Evolutionary conservation across 805 yeast species (phyloP), one percentile per base, ranked within the genome.

Genomic region (Candida palmyrensis): DNA sequence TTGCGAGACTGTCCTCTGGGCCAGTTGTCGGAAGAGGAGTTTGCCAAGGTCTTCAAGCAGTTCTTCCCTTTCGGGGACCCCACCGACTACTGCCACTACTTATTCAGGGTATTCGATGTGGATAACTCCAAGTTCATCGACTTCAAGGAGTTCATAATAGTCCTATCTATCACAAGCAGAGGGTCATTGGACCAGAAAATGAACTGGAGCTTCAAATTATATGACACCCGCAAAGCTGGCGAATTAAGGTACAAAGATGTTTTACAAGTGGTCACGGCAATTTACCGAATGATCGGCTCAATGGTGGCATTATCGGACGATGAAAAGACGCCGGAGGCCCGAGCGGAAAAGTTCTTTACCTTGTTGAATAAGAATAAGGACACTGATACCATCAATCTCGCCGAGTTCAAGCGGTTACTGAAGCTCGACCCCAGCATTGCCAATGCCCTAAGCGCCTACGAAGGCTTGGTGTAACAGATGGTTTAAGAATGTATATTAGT

Each of bases 11-110:
- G 96, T 55, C 97, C 97, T 1, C 70, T 77, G 21, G 97, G 97
- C 1, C 89, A 82, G 53, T 67, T 92, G 18, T 77, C 88, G 3
- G 82, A 81, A 49, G 85, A 82, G 30, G 97, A 92, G 51, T 87
- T 92, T 56, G 78, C 82, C 44, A 86, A 85, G 57, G 89, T 92
- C 13, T 94, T 89, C 64, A 86, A 86, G 55, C 97, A 92, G 52
- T 92, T 90, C 57, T 92, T 92, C 68, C 99, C 99, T 13, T 92
- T 92, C 66, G 99, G 99, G 0, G 96, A 90, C 49, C 96, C 98
- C 1, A 75, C 83, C 3, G 90, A 87, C 38, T 92, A 87, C 61
- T 86, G 96, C 36, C 84, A 78, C 37, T 83, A 81, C 46, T 81
- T 94, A 11, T 92, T 92, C 61, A 77, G 80, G 34, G 95, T 87